Evolutionary conservation across 1,284 basidiomycete genomes (phyloP).

Genomic region (Kalmanozyma brasiliensis): DNA sequence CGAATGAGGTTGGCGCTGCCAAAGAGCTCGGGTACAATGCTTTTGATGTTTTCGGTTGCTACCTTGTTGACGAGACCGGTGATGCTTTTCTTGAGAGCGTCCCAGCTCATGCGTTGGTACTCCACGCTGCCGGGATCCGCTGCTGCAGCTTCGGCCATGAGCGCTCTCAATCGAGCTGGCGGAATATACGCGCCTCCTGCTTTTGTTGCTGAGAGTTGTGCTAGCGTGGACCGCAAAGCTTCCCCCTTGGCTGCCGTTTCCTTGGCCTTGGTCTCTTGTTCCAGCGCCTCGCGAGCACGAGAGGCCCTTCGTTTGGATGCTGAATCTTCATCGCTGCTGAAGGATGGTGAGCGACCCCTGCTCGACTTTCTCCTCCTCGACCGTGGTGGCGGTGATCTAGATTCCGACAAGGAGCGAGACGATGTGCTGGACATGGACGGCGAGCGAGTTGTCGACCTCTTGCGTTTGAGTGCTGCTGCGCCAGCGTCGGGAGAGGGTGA

Average conservation of each 20-base stretch:
- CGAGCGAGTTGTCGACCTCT: slow-evolving; percentile 26
- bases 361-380: slow-evolving; percentile 25
- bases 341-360: slow-evolving; percentile 19
- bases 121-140: slow-evolving; percentile 88
- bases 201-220: slow-evolving; percentile 70
- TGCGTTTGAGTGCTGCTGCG: slow-evolving; percentile 27
- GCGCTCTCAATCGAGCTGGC: slow-evolving; percentile 84
- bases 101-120: slow-evolving; percentile 95
- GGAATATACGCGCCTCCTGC: slow-evolving; percentile 97
- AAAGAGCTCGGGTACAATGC: slow-evolving; percentile 83
- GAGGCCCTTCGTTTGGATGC: neutral
- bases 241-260: slow-evolving; percentile 47
- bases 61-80: slow-evolving; percentile 99
- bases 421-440: slow-evolving; percentile 26
- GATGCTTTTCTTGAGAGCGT: slow-evolving; percentile 95
- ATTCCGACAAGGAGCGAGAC: slow-evolving; percentile 22
- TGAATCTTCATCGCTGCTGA: slow-evolving; percentile 18
- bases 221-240: slow-evolving; percentile 53
- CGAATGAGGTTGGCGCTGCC: slow-evolving; percentile 66
- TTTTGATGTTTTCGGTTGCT: slow-evolving; percentile 89
- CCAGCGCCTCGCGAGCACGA: slow-evolving; percentile 10
- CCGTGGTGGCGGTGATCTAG: slow-evolving; percentile 31
- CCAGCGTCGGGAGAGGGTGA: slow-evolving; percentile 21
- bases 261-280: slow-evolving; percentile 21
- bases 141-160: slow-evolving; percentile 82